These are phyloP conservation scores for Tetrapisispora iriomotensis DNA, from an alignment of 805 yeast genomes.

Conservation along the genomic window DNA sequence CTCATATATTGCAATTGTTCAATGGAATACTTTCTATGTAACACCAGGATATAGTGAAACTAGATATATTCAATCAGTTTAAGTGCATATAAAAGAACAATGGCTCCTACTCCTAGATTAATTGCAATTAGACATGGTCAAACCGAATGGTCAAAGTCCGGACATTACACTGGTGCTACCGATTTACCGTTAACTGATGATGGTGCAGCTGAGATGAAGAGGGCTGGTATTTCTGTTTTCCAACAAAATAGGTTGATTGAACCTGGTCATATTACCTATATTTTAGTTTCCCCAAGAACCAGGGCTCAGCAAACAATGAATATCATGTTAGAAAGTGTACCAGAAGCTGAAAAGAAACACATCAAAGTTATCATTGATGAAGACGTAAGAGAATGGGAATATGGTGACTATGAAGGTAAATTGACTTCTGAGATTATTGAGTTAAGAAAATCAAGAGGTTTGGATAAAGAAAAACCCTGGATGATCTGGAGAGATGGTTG, in stretches of 20 bases:
- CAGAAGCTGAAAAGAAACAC: conserved; percentile 32
- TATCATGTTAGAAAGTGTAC: conserved; percentile 44
- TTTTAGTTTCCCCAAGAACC: conserved; percentile 71
- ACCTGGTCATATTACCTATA: conserved; percentile 49
- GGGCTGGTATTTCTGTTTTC: conserved; percentile 63
- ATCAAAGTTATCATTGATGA: conserved; percentile 45
- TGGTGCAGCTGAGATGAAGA: conserved; percentile 67
- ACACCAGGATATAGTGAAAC: neutral
- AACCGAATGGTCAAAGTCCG: conserved; percentile 92
- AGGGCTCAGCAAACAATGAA: conserved; percentile 72
- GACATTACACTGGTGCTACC: conserved; percentile 83
- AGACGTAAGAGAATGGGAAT: conserved; percentile 88
- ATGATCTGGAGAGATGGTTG: conserved; percentile 88
- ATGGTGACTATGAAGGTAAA: conserved; percentile 91
- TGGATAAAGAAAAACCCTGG: conserved; percentile 49
- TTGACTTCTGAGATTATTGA: conserved; percentile 55
- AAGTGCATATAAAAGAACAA: neutral
- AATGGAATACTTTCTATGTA: too few species aligned
- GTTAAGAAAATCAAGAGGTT: conserved; percentile 49
- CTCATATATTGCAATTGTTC: too few species aligned
- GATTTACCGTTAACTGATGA: conserved; percentile 69
- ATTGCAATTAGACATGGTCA: conserved; percentile 77
- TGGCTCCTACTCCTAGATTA: conserved; percentile 48
- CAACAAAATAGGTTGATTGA: conserved; percentile 50
- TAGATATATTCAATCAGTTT: neutral